Evolutionary conservation across 306 rosid genomes (phyloP), one percentile per base, ranked within the genome.

Genomic region (Sechiopsis laciniata): DNA sequence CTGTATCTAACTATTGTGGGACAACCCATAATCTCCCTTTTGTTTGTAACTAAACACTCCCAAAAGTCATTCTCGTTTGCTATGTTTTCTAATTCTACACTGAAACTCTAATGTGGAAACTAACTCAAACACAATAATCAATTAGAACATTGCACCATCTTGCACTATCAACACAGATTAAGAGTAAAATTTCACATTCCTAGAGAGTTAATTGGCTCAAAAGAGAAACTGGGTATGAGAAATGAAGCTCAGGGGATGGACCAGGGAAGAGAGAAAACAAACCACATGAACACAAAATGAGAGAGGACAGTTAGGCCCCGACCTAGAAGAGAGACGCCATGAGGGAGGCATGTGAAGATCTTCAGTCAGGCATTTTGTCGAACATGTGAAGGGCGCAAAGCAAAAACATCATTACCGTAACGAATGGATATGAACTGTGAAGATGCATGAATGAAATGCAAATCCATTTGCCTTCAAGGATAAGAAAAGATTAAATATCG

Each of bases 301-400:
- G 54, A 42, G 26, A 64, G 55, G 37, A 67, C 55, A 67, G 15
- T 11, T 19, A 68, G 73, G 73, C 54, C 54, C 72, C n/a, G 16
- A 16, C 6, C 17, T 29, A 10, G 5, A 50, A 7, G 19, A 20
- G 56, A n/a, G n/a, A 48, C n/a, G 35, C 73, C 73, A 68, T 22
- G 73, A 68, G 73, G 73, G 73, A 69, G 15, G 52, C 73, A 69
- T 7, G 17, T 3, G 42, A 48, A 22, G 57, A 14, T 12, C 40
- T 69, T 69, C 15, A 8, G 73, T 69, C 73, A 69, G 73, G 40
- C 40, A 48, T 69, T 69, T 69, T 69, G 73, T 69, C 73, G 57
- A 69, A 69, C 73, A 69, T 69, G 73, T 69, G 73, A 22, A 20
- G 35, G 73, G 42, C 8, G 13, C 58, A 22, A 37, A 48, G 13